These are phyloP conservation scores for Elongisporangium senticosum DNA, from an alignment of 352 stramenopile species.

Conservation along the genomic window DNA sequence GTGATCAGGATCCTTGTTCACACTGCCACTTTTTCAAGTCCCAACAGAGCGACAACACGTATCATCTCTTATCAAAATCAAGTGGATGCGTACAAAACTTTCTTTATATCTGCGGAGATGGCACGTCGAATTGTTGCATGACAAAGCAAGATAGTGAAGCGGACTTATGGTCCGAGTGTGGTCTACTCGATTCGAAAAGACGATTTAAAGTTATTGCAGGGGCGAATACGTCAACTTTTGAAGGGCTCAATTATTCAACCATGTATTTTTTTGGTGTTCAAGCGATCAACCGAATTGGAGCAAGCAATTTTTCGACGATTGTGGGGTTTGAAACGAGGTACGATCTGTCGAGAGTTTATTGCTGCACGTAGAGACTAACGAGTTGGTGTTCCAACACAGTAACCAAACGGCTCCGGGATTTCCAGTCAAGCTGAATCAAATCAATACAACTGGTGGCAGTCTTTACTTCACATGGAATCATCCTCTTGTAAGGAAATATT, in stretches of 20 bases:
- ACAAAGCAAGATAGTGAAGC: conserved; percentile 13
- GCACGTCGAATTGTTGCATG: conserved; percentile 37
- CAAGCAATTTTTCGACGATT: conserved; percentile 22
- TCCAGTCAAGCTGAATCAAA: conserved; percentile 18
- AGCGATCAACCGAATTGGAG: conserved; percentile 34
- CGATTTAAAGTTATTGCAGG: conserved; percentile 19
- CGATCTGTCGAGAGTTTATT: not conserved
- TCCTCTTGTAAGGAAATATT: conserved; percentile 25
- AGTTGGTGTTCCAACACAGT: conserved; percentile 9
- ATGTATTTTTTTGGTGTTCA: conserved; percentile 49
- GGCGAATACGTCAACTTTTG: conserved; percentile 33
- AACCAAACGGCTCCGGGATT: conserved; percentile 28
- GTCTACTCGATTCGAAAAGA: conserved; percentile 3
- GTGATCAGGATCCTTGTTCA: conserved; percentile 11
- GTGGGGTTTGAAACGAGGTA: conserved; percentile 33
- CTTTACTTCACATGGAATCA: conserved; percentile 33
- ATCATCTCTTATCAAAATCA: not conserved
- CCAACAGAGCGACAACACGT: not conserved
- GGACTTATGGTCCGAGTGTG: conserved; percentile 19
- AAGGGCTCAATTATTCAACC: conserved; percentile 36
- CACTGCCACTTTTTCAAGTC: conserved; percentile 15
- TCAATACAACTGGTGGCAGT: conserved; percentile 32
- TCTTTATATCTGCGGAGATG: conserved; percentile 23
- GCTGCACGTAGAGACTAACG: not conserved
- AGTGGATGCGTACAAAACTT: not conserved